Evolutionary conservation across 208 protist species (phyloP).

Genomic region (Trypanosoma vivax): DNA sequence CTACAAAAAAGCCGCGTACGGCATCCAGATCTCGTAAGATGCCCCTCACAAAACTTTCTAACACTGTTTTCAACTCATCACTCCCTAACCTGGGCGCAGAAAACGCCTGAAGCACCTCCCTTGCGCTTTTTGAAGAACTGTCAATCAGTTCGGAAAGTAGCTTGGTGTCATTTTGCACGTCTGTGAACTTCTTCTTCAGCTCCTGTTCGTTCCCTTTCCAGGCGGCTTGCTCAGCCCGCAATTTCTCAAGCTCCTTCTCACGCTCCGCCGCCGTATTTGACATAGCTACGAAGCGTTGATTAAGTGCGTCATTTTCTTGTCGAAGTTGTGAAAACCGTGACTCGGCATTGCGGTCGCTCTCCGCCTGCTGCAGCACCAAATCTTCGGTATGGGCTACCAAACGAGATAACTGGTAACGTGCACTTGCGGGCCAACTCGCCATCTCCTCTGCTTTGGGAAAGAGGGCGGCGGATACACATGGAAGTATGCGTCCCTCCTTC

Average conservation of each 20-base stretch:
- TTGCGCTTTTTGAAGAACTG: slow-evolving; percentile 40
- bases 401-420: slow-evolving; percentile 33
- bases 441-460: slow-evolving; percentile 16
- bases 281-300: slow-evolving; percentile 9
- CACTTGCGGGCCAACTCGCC: slow-evolving; percentile 38
- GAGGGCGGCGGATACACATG: background rate
- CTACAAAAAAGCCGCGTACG: slow-evolving; percentile 51
- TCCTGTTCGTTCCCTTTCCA: slow-evolving; percentile 23
- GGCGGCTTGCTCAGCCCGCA: slow-evolving; percentile 30
- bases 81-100: background rate
- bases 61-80: background rate
- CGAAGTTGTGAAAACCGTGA: slow-evolving; percentile 40
- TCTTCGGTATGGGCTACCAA: slow-evolving; percentile 40
- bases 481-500: too few relatives aligned
- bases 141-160: slow-evolving; percentile 64
- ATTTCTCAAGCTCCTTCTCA: slow-evolving; percentile 25
- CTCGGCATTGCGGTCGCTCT: slow-evolving; percentile 39
- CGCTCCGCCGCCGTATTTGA: slow-evolving; percentile 4
- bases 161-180: slow-evolving; percentile 61
- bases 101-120: slow-evolving; percentile 27
- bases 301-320: slow-evolving; percentile 37
- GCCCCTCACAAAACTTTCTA: slow-evolving; percentile 46
- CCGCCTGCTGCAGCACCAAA: slow-evolving; percentile 42
- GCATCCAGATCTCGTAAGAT: slow-evolving; percentile 62
- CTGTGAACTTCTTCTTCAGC: slow-evolving; percentile 41